Conservation (phyloP, 345 rosid species). For the Pistacia atlantica region DNA sequence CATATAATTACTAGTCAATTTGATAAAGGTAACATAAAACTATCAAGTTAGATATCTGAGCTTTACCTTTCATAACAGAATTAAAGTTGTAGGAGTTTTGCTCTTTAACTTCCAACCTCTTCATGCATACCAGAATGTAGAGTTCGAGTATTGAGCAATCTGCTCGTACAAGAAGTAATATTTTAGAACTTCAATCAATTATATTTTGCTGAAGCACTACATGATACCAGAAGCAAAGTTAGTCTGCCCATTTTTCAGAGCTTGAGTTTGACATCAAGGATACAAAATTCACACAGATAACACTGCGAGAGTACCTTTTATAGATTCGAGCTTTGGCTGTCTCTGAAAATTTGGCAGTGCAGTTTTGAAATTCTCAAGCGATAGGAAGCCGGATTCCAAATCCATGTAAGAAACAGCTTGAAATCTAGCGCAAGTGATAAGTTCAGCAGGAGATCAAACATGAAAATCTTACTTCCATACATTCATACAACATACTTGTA, state of each 20-base stretch:
- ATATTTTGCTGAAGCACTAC: background rate
- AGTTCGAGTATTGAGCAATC: conserved; percentile 93
- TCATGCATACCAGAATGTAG: conserved; percentile 84
- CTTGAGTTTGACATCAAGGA: background rate
- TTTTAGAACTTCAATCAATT: background rate
- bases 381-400: conserved; percentile 60
- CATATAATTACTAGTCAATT: conserved; percentile 6
- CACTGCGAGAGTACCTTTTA: conserved; percentile 46
- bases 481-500: conserved; percentile 17
- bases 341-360: conserved; percentile 69
- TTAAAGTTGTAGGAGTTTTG: conserved; percentile 80
- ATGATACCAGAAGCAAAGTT: background rate
- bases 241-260: background rate
- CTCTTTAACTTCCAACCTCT: conserved; percentile 83
- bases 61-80: conserved; percentile 83
- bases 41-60: conserved; percentile 6
- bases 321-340: conserved; percentile 78
- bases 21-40: background rate
- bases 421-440: conserved; percentile 52
- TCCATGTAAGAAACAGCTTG: conserved; percentile 68
- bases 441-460: conserved; percentile 19
- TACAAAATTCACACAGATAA: background rate
- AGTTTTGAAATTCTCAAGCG: conserved; percentile 75
- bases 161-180: conserved; percentile 28
- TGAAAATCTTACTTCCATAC: conserved; percentile 13